Conservation (phyloP, 129 eudicot species). For the Centaurea solstitialis region DNA sequence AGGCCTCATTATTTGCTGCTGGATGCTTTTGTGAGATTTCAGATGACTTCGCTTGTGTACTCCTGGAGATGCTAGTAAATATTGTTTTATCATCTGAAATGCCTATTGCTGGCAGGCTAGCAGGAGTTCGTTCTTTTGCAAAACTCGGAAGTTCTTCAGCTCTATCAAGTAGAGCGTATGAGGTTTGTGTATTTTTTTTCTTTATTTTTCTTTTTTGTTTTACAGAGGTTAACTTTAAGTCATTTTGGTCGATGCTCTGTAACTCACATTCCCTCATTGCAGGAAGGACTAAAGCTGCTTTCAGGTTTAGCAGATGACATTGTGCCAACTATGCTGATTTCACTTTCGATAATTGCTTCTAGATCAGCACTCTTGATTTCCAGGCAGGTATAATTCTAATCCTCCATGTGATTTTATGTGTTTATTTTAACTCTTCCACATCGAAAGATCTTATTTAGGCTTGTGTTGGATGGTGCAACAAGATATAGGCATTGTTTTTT, state of each 20-base stretch:
- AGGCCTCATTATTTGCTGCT: constrained; percentile 86
- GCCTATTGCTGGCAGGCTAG: constrained; percentile 49
- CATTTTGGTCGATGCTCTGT: neutral
- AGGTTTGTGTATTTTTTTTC: constrained; percentile 45
- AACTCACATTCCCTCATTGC: constrained; percentile 26
- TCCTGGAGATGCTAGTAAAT: constrained; percentile 62
- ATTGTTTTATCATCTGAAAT: constrained; percentile 47
- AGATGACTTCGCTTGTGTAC: constrained; percentile 71
- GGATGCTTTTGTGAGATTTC: constrained; percentile 80
- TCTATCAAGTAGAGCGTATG: constrained; percentile 61
- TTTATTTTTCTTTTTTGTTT: neutral
- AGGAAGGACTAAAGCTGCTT: constrained; percentile 77
- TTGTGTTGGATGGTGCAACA: neutral
- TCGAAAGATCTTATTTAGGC: neutral
- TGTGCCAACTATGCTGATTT: constrained; percentile 56
- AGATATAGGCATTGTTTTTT: neutral
- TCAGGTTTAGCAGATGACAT: constrained; percentile 55
- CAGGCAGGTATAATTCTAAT: constrained; percentile 54
- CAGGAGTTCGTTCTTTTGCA: constrained; percentile 61
- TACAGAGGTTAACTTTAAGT: neutral
- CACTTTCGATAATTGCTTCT: constrained; percentile 77
- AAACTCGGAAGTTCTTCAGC: constrained; percentile 52
- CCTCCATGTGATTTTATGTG: neutral
- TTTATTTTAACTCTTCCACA: neutral
- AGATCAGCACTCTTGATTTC: constrained; percentile 54